Base-by-base conservation (phyloP, 2,329 filamentous ascomycete genomes). In the Calonectria hawksworthii region DNA sequence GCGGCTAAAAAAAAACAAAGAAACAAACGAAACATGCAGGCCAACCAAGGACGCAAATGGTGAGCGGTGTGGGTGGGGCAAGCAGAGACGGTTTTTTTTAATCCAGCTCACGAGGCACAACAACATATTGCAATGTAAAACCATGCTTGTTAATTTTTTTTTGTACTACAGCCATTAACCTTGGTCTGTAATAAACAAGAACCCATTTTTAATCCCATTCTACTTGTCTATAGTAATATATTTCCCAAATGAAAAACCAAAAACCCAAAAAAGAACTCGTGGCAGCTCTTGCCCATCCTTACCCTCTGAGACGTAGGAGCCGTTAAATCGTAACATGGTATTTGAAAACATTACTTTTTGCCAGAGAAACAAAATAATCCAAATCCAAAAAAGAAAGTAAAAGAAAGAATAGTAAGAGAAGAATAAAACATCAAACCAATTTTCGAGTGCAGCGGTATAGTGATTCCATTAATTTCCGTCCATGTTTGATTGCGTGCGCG, bases 401-500 rank as follows among this genome's bases (percentile, higher is more conserved):
- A n/a, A 32, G 30, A 7, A 61, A 16, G 10, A 61, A 26, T 11
- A 34, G 11, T 30, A 21, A 16, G 28, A 28, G 30, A 6, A 54
- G 51, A 54, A 26, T 11, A 38, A 63, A 63, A 23, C 5, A 41
- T 63, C 32, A 63, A 44, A n/a, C 38, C 61, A 47, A 32, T 32
- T 64, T 64, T 47, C 38, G 26, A 23, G 16, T 47, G 21, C 34
- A 63, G 56, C 32, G 61, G 61, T 64, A 61, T 61, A 61, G 32
- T 64, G 26, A 32, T 18, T 10, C 23, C 36, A 64, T 64, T 64
- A 64, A n/a, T 64, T 47, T 64, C 61, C 61, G 38, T 61, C 54
- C 34, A 26, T 23, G 21, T 23, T 61, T n/a, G 21, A 38, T 61
- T 38, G 32, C n/a, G 10, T 47, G 61, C 38, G 23, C 13, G 61